phyloP scores from a whole-genome alignment of 129 eudicot species.

The Oenanthe sinensis region DNA sequence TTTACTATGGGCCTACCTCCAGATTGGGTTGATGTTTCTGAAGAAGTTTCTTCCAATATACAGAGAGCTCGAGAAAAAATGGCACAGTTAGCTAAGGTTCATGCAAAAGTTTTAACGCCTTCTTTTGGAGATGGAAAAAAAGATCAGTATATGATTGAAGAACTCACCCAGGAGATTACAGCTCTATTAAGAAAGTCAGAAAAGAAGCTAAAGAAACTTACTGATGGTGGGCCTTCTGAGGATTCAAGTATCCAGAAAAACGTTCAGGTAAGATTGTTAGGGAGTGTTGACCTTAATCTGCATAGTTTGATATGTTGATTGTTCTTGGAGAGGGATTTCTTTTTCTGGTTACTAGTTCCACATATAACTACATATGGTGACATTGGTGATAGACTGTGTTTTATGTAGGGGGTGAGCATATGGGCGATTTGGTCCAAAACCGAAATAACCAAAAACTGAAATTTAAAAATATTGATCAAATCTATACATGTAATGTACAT shows the following conservation, averaged over 20 bases:
- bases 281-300: background rate
- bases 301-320: background rate
- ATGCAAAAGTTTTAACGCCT: constrained; percentile 89
- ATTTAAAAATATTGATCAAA: no score
- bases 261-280: constrained; percentile 64
- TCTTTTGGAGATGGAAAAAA: constrained; percentile 89
- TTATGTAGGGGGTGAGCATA: background rate
- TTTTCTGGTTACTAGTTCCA: background rate
- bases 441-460: no score
- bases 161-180: constrained; percentile 79
- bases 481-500: no score
- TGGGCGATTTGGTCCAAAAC: no score
- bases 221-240: constrained; percentile 79
- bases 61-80: constrained; percentile 59
- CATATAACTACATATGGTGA: background rate
- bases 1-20: constrained; percentile 82
- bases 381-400: background rate
- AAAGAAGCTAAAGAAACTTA: constrained; percentile 60
- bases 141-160: constrained; percentile 72
- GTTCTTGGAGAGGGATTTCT: background rate
- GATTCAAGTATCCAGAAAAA: constrained; percentile 78
- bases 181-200: constrained; percentile 64
- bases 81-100: constrained; percentile 80
- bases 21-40: constrained; percentile 93
- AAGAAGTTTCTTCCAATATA: constrained; percentile 69